A percentile compares a stretch with the other conserved stretches of the same genome.
phyloP scores from a whole-genome alignment of 768 basidiomycete species.

The Neoboletus subvelutipes region DNA sequence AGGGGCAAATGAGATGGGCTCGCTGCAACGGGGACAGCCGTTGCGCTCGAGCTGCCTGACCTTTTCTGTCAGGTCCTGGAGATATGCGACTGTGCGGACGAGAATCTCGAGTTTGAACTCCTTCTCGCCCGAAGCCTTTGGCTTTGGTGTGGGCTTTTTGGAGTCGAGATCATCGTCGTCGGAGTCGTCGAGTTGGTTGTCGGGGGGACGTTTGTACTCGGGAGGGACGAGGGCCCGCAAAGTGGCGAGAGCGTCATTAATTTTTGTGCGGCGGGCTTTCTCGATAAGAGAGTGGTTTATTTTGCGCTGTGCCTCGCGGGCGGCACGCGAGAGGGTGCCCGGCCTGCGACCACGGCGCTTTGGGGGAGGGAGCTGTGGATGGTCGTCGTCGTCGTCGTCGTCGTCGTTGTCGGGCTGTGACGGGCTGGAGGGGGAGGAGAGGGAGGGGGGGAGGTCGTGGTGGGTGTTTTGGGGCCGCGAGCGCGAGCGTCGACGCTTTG shows the following conservation, averaged over 20 bases:
- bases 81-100: slow-evolving; percentile 75
- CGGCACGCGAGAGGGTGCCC: slow-evolving; percentile 67
- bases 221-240: slow-evolving; percentile 76
- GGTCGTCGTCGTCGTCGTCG: slow-evolving; percentile 27
- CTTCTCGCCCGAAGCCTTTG: slow-evolving; percentile 55
- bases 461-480: not conserved
- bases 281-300: slow-evolving; percentile 96
- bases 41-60: slow-evolving; percentile 45
- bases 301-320: slow-evolving; percentile 84
- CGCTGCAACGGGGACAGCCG: slow-evolving; percentile 25
- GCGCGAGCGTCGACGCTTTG: slow-evolving; percentile 40
- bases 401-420: slow-evolving; percentile 30
- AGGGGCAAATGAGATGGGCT: slow-evolving; percentile 13
- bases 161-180: slow-evolving; percentile 36
- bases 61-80: slow-evolving; percentile 64
- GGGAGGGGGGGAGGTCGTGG: too few relatives aligned
- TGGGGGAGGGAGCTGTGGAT: slow-evolving; percentile 28
- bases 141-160: slow-evolving; percentile 29
- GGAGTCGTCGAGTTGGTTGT: too few relatives aligned
- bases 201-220: slow-evolving; percentile 40
- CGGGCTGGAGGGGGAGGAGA: slow-evolving; percentile 6
- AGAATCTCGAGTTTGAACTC: slow-evolving; percentile 94
- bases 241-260: slow-evolving; percentile 84
- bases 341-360: slow-evolving; percentile 75
- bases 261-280: slow-evolving; percentile 90